These are phyloP conservation scores for Chlamydomonas schloesseri DNA, from an alignment of 139 green algal species.

Conservation along the genomic window DNA sequence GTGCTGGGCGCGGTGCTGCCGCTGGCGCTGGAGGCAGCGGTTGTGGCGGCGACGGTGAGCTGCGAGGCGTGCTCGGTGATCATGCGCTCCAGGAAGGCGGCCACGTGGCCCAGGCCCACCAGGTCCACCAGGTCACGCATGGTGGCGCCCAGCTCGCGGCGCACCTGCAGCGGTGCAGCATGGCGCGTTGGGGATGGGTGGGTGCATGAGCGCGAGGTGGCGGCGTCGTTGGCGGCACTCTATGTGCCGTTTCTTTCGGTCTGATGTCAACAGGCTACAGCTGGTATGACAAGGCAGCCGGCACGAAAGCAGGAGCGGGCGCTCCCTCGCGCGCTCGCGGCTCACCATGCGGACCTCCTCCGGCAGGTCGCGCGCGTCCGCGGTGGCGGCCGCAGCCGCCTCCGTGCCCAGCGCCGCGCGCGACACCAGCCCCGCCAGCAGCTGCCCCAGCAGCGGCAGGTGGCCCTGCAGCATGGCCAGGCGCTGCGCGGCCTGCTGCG, in stretches of 20 bases:
- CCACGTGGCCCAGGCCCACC: slow-evolving; percentile 47
- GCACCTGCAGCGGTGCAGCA: slow-evolving; percentile 66
- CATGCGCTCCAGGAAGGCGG: slow-evolving; percentile 49
- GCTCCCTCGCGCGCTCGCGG: no score
- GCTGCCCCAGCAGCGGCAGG: slow-evolving; percentile 57
- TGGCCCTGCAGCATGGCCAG: slow-evolving; percentile 31
- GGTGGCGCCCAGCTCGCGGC: slow-evolving; percentile 62
- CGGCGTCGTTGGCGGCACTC: no score
- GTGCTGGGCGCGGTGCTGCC: neutral
- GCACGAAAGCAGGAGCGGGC: no score
- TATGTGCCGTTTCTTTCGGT: no score
- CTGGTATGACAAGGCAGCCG: no score
- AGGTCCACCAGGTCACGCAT: slow-evolving; percentile 64
- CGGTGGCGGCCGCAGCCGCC: slow-evolving; percentile 51
- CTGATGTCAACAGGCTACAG: no score
- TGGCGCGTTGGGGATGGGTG: no score
- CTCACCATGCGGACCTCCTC: slow-evolving; percentile 66
- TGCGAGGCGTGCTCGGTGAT: slow-evolving; percentile 8
- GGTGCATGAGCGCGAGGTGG: no score
- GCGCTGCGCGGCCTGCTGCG: neutral
- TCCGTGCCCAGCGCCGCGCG: slow-evolving; percentile 53
- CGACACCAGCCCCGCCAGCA: slow-evolving; percentile 63
- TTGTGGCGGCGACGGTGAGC: no score
- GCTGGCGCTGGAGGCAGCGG: neutral
- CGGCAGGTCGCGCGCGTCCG: slow-evolving; percentile 73